Base-by-base conservation (phyloP, 2,329 filamentous ascomycete species). In the Fusarium robinianum region DNA sequence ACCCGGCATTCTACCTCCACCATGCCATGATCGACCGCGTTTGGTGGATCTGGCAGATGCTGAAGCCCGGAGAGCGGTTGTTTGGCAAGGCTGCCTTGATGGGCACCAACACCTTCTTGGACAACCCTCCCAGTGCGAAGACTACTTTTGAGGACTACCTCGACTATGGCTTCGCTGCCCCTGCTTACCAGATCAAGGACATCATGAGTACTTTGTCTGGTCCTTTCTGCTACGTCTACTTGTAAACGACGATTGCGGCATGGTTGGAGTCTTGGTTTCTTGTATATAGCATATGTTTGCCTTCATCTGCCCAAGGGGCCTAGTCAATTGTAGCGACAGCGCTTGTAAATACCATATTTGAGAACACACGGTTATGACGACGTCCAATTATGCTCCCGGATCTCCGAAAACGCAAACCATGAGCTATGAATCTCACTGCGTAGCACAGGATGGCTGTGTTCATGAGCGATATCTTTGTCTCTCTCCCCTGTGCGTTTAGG, bases 1-100 rank as follows among this genome's bases (percentile, higher is more conserved):
- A 69, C 25, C 67, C 67, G 19, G 60, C 44, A 5, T 70, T 69
- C 41, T 70, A 61, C 38, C 40, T 68, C 0, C 66, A 67, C 21
- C 65, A 70, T 46, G 44, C 53, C 8, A 62, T 60, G 57, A 61
- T 62, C 32, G 59, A 62, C n/a, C 57, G 58, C 11, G 49, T 57
- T 16, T 62, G 57, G 58, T 62, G 58, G 58, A 58, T 62, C 33
- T 62, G 59, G 59, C 59, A 62, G 49, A 63, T 63, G 54, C 43
- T 67, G 4, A 55, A 59, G 48, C 58, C 57, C 15, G 34, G 55
- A 32, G 42, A 63, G 36, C 55, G 63, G 6, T 33, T 54, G 8
- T 40, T 38, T 9, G 52, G 60, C 11, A 45, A 48, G 12, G 16
- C 30, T 21, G 61, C 57, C 9, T 41, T 62, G 2, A 46, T 46